Percentiles rank a stretch among this genome's conserved stretches.
Evolutionary conservation across 306 rosid species (phyloP).

Genomic region (Morella rubra): DNA sequence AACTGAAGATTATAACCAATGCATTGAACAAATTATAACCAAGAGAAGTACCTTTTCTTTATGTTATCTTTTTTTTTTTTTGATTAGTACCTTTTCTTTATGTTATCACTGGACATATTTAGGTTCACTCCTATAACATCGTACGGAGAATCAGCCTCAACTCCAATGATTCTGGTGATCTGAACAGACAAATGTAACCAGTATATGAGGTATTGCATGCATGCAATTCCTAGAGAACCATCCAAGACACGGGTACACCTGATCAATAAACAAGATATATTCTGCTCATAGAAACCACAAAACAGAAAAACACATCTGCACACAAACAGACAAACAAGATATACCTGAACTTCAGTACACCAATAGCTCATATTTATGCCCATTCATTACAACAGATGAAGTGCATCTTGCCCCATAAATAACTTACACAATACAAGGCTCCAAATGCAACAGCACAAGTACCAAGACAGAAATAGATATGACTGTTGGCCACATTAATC

Average conservation of each 20-base stretch:
- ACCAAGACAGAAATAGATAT: no score
- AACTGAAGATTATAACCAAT: not conserved
- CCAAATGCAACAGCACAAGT: no score
- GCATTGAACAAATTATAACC: not conserved
- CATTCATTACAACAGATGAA: no score
- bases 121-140: constrained; percentile 83
- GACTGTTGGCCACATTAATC: no score
- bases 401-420: no score
- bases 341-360: not conserved
- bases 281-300: not conserved
- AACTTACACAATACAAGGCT: no score
- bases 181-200: constrained; percentile 34
- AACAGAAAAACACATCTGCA: not conserved
- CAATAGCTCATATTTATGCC: not conserved
- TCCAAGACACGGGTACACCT: not conserved
- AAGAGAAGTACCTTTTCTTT: constrained; percentile 95
- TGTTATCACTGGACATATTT: constrained; percentile 64
- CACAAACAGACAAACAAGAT: not conserved
- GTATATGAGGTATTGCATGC: constrained; percentile 18
- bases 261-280: not conserved
- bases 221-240: constrained; percentile 25
- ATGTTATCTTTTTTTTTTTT: no score
- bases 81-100: constrained; percentile 96
- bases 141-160: constrained; percentile 63
- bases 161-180: constrained; percentile 89